Percentiles rank a stretch among this genome's conserved stretches.
phyloP scores from a whole-genome alignment of 2,329 filamentous ascomycete genomes.

The Fusarium sp. region DNA sequence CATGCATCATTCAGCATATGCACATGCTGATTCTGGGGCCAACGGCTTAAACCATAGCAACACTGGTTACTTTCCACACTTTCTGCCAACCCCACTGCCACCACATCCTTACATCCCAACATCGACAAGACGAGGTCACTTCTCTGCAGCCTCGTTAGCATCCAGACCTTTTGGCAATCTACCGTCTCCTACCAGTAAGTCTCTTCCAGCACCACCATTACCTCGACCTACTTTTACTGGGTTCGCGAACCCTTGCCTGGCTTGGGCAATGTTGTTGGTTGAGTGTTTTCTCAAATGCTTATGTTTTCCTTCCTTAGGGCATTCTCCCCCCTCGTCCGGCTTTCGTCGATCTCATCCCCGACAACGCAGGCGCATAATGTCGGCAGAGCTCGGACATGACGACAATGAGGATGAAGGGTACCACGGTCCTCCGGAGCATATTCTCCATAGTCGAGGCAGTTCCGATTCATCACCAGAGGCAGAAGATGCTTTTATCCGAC shows the following conservation, averaged over 20 bases:
- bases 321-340: conserved; percentile 42
- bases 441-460: conserved; percentile 13
- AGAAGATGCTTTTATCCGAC: conserved; percentile 56
- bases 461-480: conserved; percentile 28
- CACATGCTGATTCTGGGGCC: conserved; percentile 33
- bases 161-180: conserved; percentile 39
- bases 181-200: conserved; percentile 45
- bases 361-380: conserved; percentile 47
- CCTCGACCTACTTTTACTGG: not conserved
- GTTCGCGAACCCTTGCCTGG: conserved; percentile 15
- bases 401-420: conserved; percentile 38
- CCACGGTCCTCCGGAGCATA: conserved; percentile 31
- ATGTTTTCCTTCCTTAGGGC: conserved; percentile 32
- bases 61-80: conserved; percentile 27
- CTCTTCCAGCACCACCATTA: not conserved
- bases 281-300: conserved; percentile 8
- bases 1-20: conserved; percentile 39
- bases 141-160: conserved; percentile 30
- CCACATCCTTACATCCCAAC: conserved; percentile 30
- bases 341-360: conserved; percentile 48
- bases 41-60: conserved; percentile 39
- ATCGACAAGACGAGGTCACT: conserved; percentile 35
- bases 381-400: conserved; percentile 43
- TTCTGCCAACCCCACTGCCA: conserved; percentile 36
- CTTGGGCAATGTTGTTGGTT: conserved; percentile 1